Evolutionary conservation across 2,329 filamentous ascomycete genomes (phyloP), one percentile per base, ranked within the genome.

Genomic region (Rutstroemia sp.): DNA sequence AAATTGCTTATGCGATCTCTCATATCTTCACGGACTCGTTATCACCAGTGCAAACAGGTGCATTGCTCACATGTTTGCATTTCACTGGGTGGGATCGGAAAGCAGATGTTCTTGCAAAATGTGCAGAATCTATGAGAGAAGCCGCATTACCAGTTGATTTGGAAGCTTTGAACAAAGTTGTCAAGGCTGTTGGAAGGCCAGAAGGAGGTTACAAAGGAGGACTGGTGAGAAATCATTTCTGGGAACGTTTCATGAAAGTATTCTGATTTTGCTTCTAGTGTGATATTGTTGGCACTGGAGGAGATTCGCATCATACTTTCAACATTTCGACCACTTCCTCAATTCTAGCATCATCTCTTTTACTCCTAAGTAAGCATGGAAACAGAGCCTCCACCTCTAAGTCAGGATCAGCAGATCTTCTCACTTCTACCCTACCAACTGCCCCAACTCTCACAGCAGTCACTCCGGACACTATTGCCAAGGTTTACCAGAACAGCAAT

Each of bases 251-350:
- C 6, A 27, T 4, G 25, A 19, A 37, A 14, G 25, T 54, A 49
- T 60, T 47, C 59, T 62, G 25, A 64, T 55, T 34, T 14, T 23
- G 23, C 50, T 46, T 12, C 51, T 54, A 83, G 77, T 85, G 92
- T 71, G 94, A 99, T 72, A 97, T 99, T 70, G 94, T 99, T 58
- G 94, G 94, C 64, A 99, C 94, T 7, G 94, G 94, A 63, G 94
- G 94, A 68, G 94, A 99, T 75, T 87, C 88, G 19, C 92, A 97
- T 78, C 90, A 95, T 72, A 99, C 94, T 37, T 99, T 96, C 83
- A 99, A 99, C 72, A 92, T 99, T 70, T 94, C 88, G 65, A 99
- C 94, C 4, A 96, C 94, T 6, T 84, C 94, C 2, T 96, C 91
- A 18, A 96, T 99, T 68, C 77, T 99, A 49, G 90, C 90, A 48